Base-by-base conservation (phyloP, 306 rosid species). In the Delonix regia region DNA sequence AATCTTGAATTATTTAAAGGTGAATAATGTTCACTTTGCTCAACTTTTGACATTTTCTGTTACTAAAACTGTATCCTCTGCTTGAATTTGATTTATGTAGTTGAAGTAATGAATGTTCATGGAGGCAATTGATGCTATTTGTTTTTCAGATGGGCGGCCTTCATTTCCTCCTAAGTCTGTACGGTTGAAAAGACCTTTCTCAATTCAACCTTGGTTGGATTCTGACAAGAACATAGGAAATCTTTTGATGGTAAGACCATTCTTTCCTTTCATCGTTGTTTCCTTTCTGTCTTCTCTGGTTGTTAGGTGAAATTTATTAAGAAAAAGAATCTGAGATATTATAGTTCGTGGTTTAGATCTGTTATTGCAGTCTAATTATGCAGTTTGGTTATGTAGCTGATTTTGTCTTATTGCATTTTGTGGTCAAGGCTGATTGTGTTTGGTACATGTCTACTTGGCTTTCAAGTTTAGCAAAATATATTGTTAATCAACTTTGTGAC, bases 241-340 rank as follows among this genome's bases (percentile, higher is more conserved):
- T 73, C 94, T 92, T 82, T 85, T 92, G 53, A 90, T 90, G 97
- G 97, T 92, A 83, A 81, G 92, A 69, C 65, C 67, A 57, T 19
- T 44, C 38, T 55, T 9, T 76, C 55, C 25, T 61, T 71, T 44
- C 27, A 34, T 69, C n/a, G 16, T 83, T 78, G n/a, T 56, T 45
- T 44, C 49, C 55, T 10, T 48, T 64, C 52, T 52, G 27, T 69
- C 9, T 69, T 76, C 78, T 51, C 55, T 83, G 52, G 28, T 6
- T 75, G 42, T 64, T 47, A 12, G 52, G 49, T 78, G 56, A 67
- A 63, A 63, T 63, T 64, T 71, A 34, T 47, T 69, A 52, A 61
- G 81, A 62, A 14, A 7, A 47, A 38, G 48, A 64, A 19, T 64
- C 49, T 55, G 64, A 30, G 55, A 39, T 78, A 47, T 76, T 63